Conservation (phyloP, 2,329 filamentous ascomycete genomes). For the Calonectria pteridis region DNA sequence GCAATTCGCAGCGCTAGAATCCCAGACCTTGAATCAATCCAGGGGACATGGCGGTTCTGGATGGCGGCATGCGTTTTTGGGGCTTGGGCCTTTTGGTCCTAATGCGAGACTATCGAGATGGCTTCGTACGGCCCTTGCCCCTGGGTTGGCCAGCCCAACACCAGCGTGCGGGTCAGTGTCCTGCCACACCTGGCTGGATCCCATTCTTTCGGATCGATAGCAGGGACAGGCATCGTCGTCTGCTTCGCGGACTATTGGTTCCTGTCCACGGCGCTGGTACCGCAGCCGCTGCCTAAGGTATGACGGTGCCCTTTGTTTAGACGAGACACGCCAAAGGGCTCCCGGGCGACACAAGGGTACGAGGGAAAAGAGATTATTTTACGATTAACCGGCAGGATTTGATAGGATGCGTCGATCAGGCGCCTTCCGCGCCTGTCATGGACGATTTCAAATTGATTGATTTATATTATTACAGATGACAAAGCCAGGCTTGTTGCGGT, state of each 20-base stretch:
- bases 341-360: background rate
- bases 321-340: background rate
- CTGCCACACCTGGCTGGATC: constrained; percentile 1
- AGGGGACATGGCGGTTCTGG: constrained; percentile 10
- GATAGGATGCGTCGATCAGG: constrained; percentile 18
- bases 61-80: constrained; percentile 15
- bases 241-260: background rate
- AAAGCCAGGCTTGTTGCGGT: background rate
- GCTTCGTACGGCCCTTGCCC: constrained; percentile 19
- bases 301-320: constrained; percentile 1
- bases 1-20: background rate
- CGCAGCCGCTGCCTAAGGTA: background rate
- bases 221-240: constrained; percentile 1
- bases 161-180: constrained; percentile 24
- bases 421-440: constrained; percentile 17
- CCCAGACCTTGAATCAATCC: constrained; percentile 6
- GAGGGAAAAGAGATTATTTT: background rate
- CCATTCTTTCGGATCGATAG: constrained; percentile 21
- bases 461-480: background rate
- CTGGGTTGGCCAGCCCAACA: background rate
- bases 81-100: constrained; percentile 31
- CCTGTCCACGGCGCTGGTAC: background rate
- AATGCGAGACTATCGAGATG: constrained; percentile 44
- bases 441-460: background rate
- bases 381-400: background rate